Base-by-base conservation (phyloP, 495 filamentous ascomycete genomes). In the Penicillium dipodomyicola region DNA sequence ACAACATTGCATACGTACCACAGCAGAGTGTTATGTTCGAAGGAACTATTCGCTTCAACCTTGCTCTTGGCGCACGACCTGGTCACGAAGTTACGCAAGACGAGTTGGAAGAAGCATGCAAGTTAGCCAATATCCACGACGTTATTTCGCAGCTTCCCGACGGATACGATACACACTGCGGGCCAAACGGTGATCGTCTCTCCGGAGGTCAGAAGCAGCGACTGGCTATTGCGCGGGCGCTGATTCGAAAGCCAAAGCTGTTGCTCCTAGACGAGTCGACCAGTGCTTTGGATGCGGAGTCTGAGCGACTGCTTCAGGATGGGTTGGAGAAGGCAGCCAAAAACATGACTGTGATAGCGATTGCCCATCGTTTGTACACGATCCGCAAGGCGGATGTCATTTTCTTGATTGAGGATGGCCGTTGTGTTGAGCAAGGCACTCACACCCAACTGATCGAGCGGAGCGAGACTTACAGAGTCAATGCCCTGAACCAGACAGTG, bases 251-350 rank as follows among this genome's bases (percentile, higher is more conserved):
- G 37, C 88, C 90, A 2, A 69, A 74, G 22, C 72, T 92, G 23
- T 67, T 92, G 53, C 67, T 94, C 12, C 72, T 93, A 1, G 89
- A 93, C 61, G 89, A 92, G 70, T 84, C 89, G 4, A 92, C 89
- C 2, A 82, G 77, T 20, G 82, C 82, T 22, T 74, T 92, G n/a
- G 89, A 93, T 58, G 82, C 84, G 4, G 80, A 88, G 68, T 82
- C 80, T 14, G 89, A 93, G 73, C 78, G 77, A 56, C 63, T 86
- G 27, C 78, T 93, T 6, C 87, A 91, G 69, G 76, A 77, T 20
- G 86, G 85, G 3, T 78, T 92, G 47, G 83, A 86, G 53, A 65
- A 76, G 17, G 81, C 84, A 5, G 68, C 80, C 5, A 81, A 84
- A 55, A 87, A 85, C 14, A 87, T 91, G 27, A 93, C 85, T 0